Evolutionary conservation across 2,329 filamentous ascomycete genomes (phyloP).

Genomic region (Colletotrichum liriopes): DNA sequence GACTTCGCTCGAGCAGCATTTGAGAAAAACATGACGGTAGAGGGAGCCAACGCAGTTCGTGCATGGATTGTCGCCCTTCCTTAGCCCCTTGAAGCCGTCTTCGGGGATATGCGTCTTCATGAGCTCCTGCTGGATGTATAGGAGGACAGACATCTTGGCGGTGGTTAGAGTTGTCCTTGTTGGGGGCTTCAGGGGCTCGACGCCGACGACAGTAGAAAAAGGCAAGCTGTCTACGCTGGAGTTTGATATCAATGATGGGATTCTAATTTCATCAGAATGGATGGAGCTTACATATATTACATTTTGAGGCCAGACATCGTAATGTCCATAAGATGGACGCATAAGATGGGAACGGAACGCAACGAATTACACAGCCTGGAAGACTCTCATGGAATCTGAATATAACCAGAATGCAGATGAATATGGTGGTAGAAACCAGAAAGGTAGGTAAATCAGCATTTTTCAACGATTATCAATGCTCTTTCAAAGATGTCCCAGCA

Average conservation of each 20-base stretch:
- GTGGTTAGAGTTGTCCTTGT: not conserved
- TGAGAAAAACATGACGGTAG: not conserved
- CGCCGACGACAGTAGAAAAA: not conserved
- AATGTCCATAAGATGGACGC: not conserved
- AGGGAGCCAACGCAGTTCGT: not conserved
- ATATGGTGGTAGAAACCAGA: rapidly evolving
- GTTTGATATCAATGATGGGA: not conserved
- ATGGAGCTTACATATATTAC: not conserved
- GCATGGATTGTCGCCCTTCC: not conserved
- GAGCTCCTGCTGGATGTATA: not conserved
- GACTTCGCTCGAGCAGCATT: not conserved
- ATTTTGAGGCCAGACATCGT: not conserved
- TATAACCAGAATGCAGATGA: not conserved
- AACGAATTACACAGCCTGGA: not conserved
- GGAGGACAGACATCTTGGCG: not conserved
- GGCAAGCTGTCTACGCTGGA: not conserved
- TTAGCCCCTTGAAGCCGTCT: not conserved
- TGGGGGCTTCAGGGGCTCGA: not conserved
- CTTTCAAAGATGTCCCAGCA: not conserved
- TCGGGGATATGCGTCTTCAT: not conserved
- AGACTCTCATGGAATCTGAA: not conserved
- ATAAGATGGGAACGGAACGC: not conserved
- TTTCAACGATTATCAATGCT: not conserved
- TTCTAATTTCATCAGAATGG: not conserved
- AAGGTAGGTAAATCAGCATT: rapidly evolving